Base-by-base conservation (phyloP, 2,329 filamentous ascomycete species). In the Aspergillus jensenii region DNA sequence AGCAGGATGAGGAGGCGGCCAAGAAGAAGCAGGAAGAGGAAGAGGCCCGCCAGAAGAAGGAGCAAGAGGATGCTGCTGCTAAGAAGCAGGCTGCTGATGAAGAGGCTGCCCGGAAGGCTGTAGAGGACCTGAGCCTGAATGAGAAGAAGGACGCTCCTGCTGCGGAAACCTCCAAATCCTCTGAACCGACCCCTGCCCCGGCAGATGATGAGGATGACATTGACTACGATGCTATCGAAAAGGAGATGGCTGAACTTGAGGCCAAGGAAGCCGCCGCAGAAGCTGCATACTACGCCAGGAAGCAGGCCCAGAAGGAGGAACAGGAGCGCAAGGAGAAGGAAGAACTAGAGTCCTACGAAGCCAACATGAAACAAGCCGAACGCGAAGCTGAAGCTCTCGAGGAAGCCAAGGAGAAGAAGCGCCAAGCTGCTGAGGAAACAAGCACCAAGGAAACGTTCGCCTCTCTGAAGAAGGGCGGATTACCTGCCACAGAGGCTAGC, bases 251-350 rank as follows among this genome's bases (percentile, higher is more conserved):
- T 41, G 78, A 78, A 39, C 70, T 75, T 31, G 79, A 81, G 60
- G 78, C 77, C 37, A 76, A 78, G 65, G 79, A 81, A 61, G 69
- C 70, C 35, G 76, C 75, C 6, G 71, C 70, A 4, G 79, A 81
- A 60, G 76, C 73, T 46, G 76, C 73, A 14, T 81, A 81, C 65
- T 69, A 90, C 71, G 87, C 90, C 71, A 89, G 90, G 76, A 93
- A 92, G 75, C 85, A 90, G 68, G 88, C 87, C n/a, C 87, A 91
- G 71, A 90, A 90, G 74, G 78, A 79, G 60, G 78, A 76, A 61
- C 68, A 71, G 37, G 77, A 71, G 25, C 75, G 76, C 60, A 79
- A 79, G 64, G 76, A 79, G 60, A 74, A 76, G 48, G 78, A 81
- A 55, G 78, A 79, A 40, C 72, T 62, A 14, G 77, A 77, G 39